Percentiles rank a stretch among this genome's conserved stretches.
Conservation (phyloP, 495 filamentous ascomycete genomes). For the Aspergillus diversus region DNA sequence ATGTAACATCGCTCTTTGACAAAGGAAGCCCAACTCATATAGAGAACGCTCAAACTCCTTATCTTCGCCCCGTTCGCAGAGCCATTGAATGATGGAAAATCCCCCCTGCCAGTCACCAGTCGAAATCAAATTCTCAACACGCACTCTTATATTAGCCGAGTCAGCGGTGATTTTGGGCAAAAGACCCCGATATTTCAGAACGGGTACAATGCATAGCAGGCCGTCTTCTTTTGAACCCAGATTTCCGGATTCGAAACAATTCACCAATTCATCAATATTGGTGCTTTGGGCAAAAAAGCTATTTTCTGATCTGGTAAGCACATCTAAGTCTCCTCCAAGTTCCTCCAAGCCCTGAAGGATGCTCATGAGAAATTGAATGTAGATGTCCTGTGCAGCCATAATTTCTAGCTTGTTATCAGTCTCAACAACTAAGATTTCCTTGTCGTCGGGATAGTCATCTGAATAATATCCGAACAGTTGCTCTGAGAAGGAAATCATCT, state of each 20-base stretch:
- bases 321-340: constrained; percentile 26
- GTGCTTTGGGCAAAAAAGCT: constrained; percentile 25
- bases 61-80: constrained; percentile 33
- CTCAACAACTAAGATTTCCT: constrained; percentile 30
- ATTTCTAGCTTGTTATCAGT: constrained; percentile 30
- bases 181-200: constrained; percentile 24
- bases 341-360: constrained; percentile 17
- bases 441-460: constrained; percentile 11
- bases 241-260: constrained; percentile 27
- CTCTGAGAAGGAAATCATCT: constrained; percentile 22
- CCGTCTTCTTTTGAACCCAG: constrained; percentile 43
- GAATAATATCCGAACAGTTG: constrained; percentile 33
- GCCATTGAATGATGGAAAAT: constrained; percentile 31
- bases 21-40: constrained; percentile 35
- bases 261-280: constrained; percentile 31
- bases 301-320: constrained; percentile 24
- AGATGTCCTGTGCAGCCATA: constrained; percentile 47
- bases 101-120: constrained; percentile 29
- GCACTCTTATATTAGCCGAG: constrained; percentile 18
- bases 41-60: constrained; percentile 32
- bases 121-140: constrained; percentile 18
- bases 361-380: constrained; percentile 34
- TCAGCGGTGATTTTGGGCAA: constrained; percentile 36
- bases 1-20: constrained; percentile 31
- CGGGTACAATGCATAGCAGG: constrained; percentile 40